A percentile compares a stretch with the other conserved stretches of the same genome.
Conservation (phyloP, 2,329 filamentous ascomycete species). For the Arthrocladium fulminans region DNA sequence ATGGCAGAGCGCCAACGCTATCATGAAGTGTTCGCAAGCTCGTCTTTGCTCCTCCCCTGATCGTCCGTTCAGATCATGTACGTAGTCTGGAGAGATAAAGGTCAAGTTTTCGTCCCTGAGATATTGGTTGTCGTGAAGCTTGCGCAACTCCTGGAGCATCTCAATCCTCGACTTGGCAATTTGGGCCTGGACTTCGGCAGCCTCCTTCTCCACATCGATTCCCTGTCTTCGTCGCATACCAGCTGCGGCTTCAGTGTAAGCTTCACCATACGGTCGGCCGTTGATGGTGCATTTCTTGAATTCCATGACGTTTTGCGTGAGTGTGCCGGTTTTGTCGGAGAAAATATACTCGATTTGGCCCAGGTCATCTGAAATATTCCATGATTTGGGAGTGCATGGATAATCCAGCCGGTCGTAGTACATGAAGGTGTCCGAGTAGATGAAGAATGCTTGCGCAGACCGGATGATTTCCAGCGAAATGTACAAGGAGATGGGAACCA, state of each 20-base stretch:
- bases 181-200: constrained; percentile 60
- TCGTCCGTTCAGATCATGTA: constrained; percentile 70
- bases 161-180: constrained; percentile 68
- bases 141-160: constrained; percentile 64
- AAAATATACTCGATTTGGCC: constrained; percentile 99
- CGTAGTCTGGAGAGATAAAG: constrained; percentile 84
- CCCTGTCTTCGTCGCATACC: constrained; percentile 92
- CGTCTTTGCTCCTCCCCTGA: constrained; percentile 66
- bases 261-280: constrained; percentile 91
- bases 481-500: constrained; percentile 96
- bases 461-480: constrained; percentile 95
- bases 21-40: constrained; percentile 85
- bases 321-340: constrained; percentile 83
- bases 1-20: constrained; percentile 89
- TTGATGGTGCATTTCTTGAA: constrained; percentile 99
- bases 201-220: constrained; percentile 75
- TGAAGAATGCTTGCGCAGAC: constrained; percentile 88
- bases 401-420: constrained; percentile 93
- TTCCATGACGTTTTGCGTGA: constrained; percentile 94
- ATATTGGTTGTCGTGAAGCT: constrained; percentile 80
- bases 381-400: constrained; percentile 91
- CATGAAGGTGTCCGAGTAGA: constrained; percentile 93
- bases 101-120: constrained; percentile 82
- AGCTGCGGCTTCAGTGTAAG: constrained; percentile 92
- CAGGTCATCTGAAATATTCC: constrained; percentile 97